A percentile compares a stretch with the other conserved stretches of the same genome.
These are phyloP conservation scores for Dictyostelium gargantuum DNA, from an alignment of 208 protist genomes.

Conservation along the genomic window DNA sequence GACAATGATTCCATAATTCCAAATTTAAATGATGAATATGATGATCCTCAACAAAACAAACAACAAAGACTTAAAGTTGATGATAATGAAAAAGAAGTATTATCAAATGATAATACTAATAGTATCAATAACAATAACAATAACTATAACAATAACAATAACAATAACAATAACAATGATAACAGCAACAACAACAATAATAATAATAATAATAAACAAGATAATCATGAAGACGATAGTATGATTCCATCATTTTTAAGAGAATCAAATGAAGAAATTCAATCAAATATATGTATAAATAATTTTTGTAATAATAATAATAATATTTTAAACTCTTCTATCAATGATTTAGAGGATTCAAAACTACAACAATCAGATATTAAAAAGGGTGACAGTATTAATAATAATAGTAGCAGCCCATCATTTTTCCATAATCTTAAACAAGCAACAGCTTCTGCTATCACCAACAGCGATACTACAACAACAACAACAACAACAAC, in stretches of 20 bases:
- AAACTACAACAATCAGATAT: not conserved
- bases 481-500: not conserved
- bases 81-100: not conserved
- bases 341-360: not conserved
- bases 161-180: no score
- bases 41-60: not conserved
- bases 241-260: not conserved
- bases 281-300: not conserved
- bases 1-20: not conserved
- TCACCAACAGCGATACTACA: no score
- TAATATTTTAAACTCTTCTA: not conserved
- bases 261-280: not conserved
- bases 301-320: conserved; percentile 7
- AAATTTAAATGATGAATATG: not conserved
- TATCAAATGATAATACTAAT: not conserved
- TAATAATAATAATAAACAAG: no score
- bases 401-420: not conserved
- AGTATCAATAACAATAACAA: no score
- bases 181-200: no score
- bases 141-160: no score
- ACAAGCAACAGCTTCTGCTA: no score
- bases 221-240: not conserved
- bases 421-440: not conserved
- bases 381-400: not conserved
- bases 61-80: not conserved